phyloP scores from a whole-genome alignment of 179 eudicot species.

The Spergularia azorica region DNA sequence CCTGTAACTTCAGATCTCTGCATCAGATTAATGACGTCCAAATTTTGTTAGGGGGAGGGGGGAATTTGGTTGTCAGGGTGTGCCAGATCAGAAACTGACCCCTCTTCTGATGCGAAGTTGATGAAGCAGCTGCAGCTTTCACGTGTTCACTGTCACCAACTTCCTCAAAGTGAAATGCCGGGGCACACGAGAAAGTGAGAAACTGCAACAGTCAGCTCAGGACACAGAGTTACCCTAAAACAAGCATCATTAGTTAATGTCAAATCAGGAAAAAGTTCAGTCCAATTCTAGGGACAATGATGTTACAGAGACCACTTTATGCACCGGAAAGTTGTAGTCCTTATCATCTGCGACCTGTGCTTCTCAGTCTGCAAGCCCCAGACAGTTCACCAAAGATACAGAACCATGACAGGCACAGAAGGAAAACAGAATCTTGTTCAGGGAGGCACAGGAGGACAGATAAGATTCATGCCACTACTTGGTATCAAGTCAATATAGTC shows the following conservation, averaged over 20 bases:
- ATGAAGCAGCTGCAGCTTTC: not conserved
- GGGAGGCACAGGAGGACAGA: too few relatives aligned
- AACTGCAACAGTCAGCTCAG: not conserved
- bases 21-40: too few relatives aligned
- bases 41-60: too few relatives aligned
- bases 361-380: not conserved
- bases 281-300: not conserved
- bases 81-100: too few relatives aligned
- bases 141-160: not conserved
- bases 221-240: not conserved
- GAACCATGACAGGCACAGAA: too few relatives aligned
- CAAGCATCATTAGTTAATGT: not conserved
- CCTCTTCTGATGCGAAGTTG: not conserved
- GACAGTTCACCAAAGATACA: too few relatives aligned
- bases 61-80: too few relatives aligned
- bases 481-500: not conserved
- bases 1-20: too few relatives aligned
- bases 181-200: not conserved
- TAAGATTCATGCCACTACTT: not conserved
- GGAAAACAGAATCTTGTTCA: too few relatives aligned
- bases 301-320: not conserved
- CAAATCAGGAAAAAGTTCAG: not conserved
- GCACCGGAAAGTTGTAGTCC: not conserved
- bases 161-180: not conserved
- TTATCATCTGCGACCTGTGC: too few relatives aligned